Percentiles rank a stretch among this genome's conserved stretches.
These are phyloP conservation scores for Cyclostephanos tholiformis DNA, from an alignment of 108 stramenopile species.

Conservation along the genomic window DNA sequence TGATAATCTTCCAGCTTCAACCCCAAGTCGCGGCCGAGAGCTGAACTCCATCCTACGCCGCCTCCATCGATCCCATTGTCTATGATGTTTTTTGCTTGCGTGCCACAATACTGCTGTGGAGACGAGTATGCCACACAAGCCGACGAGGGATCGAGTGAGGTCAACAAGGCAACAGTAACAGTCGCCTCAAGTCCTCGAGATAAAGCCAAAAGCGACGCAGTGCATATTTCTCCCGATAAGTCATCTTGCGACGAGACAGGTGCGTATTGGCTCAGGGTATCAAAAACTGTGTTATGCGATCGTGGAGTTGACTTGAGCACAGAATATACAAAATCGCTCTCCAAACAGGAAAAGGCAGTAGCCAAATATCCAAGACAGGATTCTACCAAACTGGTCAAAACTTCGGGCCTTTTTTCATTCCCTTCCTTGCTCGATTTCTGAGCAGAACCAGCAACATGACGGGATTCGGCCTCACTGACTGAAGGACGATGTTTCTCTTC, in stretches of 20 bases:
- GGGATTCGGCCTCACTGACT: background rate
- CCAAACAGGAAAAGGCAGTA: constrained; percentile 45
- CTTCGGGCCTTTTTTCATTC: constrained; percentile 3
- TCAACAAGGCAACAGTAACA: constrained; percentile 25
- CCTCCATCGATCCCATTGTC: constrained; percentile 40
- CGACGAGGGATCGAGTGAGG: constrained; percentile 35
- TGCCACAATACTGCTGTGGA: constrained; percentile 14
- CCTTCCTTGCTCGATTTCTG: background rate
- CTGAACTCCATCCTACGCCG: constrained; percentile 46
- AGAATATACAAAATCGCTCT: constrained; percentile 43
- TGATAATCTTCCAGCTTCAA: constrained; percentile 30
- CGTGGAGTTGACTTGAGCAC: constrained; percentile 14
- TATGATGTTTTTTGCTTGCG: background rate
- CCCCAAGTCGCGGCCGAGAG: constrained; percentile 43
- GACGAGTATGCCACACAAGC: constrained; percentile 40
- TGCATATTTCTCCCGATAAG: background rate
- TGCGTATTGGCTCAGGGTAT: constrained; percentile 21
- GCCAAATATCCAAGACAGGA: constrained; percentile 44
- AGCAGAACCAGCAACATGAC: constrained; percentile 13
- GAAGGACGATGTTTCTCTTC: constrained; percentile 1
- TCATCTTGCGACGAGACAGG: background rate
- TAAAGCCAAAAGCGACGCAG: constrained; percentile 26
- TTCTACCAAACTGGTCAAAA: constrained; percentile 29
- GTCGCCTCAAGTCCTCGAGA: constrained; percentile 45
- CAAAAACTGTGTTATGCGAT: constrained; percentile 19